Percentiles rank a stretch among this genome's conserved stretches.
Evolutionary conservation across 495 filamentous ascomycete genomes (phyloP).

Genomic region (Penicillium angulare): DNA sequence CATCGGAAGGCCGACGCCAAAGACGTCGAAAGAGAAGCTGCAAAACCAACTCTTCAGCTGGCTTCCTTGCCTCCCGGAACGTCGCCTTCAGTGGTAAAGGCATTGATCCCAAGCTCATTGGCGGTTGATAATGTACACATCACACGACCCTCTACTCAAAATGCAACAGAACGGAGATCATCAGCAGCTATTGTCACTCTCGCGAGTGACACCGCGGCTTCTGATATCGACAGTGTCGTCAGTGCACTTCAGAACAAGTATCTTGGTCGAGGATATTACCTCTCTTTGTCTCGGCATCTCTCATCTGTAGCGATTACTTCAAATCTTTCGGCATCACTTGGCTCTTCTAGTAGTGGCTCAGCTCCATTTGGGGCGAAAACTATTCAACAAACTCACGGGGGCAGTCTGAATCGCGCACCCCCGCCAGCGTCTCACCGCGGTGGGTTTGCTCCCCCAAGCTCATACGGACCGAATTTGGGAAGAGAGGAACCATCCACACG

Average conservation of each 20-base stretch:
- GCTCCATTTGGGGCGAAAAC: conserved; percentile 84
- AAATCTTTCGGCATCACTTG: conserved; percentile 47
- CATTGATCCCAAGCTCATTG: conserved; percentile 64
- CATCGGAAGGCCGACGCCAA: conserved; percentile 44
- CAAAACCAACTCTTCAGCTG: conserved; percentile 86
- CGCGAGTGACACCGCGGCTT: conserved; percentile 77
- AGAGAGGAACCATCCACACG: conserved; percentile 51
- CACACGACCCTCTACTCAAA: conserved; percentile 57
- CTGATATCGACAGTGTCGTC: conserved; percentile 80
- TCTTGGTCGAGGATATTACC: conserved; percentile 81
- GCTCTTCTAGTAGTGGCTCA: conserved; percentile 51
- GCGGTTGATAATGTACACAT: conserved; percentile 77
- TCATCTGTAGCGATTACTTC: conserved; percentile 74
- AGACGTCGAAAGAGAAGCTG: conserved; percentile 68
- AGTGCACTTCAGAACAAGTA: conserved; percentile 80
- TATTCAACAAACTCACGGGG: conserved; percentile 46
- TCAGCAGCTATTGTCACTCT: conserved; percentile 81
- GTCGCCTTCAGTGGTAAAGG: conserved; percentile 71
- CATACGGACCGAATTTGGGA: conserved; percentile 51
- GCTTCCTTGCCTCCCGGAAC: conserved; percentile 60
- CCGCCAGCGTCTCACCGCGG: conserved; percentile 62
- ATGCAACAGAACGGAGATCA: conserved; percentile 68
- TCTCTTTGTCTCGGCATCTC: conserved; percentile 76
- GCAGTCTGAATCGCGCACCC: conserved; percentile 52
- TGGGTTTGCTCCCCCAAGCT: conserved; percentile 78